Evolutionary conservation across 805 yeast genomes (phyloP).

Genomic region (Nakazawaea ambrosiae): DNA sequence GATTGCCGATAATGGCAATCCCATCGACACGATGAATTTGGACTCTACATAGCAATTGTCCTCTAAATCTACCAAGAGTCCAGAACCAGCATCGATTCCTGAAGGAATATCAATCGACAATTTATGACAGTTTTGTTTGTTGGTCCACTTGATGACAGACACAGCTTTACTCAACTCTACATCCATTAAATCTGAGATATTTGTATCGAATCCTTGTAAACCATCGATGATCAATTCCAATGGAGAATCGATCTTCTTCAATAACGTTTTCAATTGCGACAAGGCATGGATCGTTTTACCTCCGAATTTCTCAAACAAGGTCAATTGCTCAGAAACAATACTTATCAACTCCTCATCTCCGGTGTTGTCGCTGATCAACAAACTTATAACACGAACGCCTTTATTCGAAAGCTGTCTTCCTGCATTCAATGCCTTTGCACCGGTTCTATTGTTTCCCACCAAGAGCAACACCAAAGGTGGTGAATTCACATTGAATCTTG

Average conservation of each 20-base stretch:
- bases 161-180: conserved; percentile 32
- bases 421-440: conserved; percentile 67
- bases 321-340: conserved; percentile 39
- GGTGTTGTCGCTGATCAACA: conserved; percentile 28
- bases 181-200: conserved; percentile 48
- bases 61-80: conserved; percentile 33
- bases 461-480: conserved; percentile 71
- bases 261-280: conserved; percentile 27
- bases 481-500: conserved; percentile 55
- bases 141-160: conserved; percentile 62
- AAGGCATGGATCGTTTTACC: conserved; percentile 51
- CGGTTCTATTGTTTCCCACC: conserved; percentile 70
- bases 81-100: conserved; percentile 81
- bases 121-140: conserved; percentile 36
- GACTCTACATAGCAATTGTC: conserved; percentile 27
- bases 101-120: conserved; percentile 76
- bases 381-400: conserved; percentile 61
- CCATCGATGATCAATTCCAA: conserved; percentile 79
- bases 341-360: conserved; percentile 25
- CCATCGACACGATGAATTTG: conserved; percentile 60
- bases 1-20: conserved; percentile 64
- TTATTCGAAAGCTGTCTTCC: conserved; percentile 75
- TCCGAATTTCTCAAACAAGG: conserved; percentile 52
- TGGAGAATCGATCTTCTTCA: conserved; percentile 55
- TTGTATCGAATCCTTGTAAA: conserved; percentile 75